Evolutionary conservation across 306 rosid genomes (phyloP).

Genomic region (Bauhinia variegata): DNA sequence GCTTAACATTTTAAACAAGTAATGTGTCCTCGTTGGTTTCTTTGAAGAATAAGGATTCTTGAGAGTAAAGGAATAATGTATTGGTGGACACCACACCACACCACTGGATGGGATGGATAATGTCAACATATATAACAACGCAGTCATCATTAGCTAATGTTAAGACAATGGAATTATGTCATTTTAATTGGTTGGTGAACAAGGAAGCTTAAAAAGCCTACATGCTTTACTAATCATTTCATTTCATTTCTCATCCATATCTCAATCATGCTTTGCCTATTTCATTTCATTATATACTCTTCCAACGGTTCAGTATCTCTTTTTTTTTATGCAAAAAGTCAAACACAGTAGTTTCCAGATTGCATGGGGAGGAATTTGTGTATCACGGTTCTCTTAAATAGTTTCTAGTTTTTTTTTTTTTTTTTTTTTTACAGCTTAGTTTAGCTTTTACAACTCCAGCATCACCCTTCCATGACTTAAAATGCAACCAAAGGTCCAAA

Average conservation of each 20-base stretch:
- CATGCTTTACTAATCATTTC: constrained; percentile 41
- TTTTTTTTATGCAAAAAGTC: too few relatives aligned
- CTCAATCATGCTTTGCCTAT: not conserved
- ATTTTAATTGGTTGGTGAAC: constrained; percentile 66
- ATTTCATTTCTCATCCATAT: not conserved
- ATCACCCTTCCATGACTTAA: too few relatives aligned
- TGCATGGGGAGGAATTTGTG: too few relatives aligned
- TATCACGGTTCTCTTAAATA: too few relatives aligned
- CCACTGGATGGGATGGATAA: too few relatives aligned
- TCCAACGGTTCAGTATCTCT: too few relatives aligned
- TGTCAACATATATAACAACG: constrained; percentile 53
- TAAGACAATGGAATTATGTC: constrained; percentile 47
- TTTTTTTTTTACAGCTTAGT: too few relatives aligned
- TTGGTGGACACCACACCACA: constrained; percentile 48
- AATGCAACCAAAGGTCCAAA: too few relatives aligned
- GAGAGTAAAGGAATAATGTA: constrained; percentile 27
- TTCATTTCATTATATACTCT: not conserved
- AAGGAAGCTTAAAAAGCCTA: constrained; percentile 45
- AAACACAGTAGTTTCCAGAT: too few relatives aligned
- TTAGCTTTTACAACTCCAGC: too few relatives aligned
- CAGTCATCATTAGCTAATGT: constrained; percentile 41
- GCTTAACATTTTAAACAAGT: constrained; percentile 38
- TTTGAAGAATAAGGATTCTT: constrained; percentile 32
- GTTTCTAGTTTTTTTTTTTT: too few relatives aligned
- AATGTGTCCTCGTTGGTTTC: constrained; percentile 33